Base-by-base conservation (phyloP, 176 grass and related monocot genomes). In the Raddia guianensis region DNA sequence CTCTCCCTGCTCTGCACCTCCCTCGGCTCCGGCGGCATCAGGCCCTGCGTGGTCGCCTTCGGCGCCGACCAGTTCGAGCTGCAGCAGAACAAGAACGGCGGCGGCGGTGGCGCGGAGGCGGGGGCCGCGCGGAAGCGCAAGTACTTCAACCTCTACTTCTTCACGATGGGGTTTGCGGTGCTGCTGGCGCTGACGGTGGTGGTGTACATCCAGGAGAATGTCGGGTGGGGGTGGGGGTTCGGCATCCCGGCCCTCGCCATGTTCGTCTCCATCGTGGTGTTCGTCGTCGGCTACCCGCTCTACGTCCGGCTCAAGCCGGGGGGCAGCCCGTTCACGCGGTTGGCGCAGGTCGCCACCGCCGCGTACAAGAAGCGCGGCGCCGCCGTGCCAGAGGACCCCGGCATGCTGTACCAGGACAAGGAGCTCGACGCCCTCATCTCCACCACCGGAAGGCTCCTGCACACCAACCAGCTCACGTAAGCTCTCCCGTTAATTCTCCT, bases 101-200 rank as follows among this genome's bases (percentile, higher is more conserved):
- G 64, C 7, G 54, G 32, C 5, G 45, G 40, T 4, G 64, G 20
- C 15, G 63, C 48, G 63, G 79, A 46, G 68, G 43, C 82, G 32
- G 68, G 5, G 68, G 72, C 47, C n/a, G 84, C 63, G 66, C 12
- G 51, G 79, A 88, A 87, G 82, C 77, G 86, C 71, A 74, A 19
- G 18, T 93, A 86, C 84, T 97, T 97, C 81, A 97, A 93, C 85
- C 76, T 97, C 70, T 97, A 91, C 84, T 97, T 91, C 89, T 91
- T 97, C 84, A 76, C 63, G 0, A 85, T 89, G 84, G 91, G 62
- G 65, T 0, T 91, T 3, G 86, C 90, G 1, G 74, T 75, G 73
- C 53, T 97, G 72, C 63, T 89, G 77, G 91, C 94, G 6, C 20
- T 89, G 19, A 88, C 91, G 8, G 83, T 86, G 65, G 83, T 94